Percentiles rank a stretch among this genome's conserved stretches.
These are phyloP conservation scores for Blumeria hordei DNA, from an alignment of 2,329 filamentous ascomycete species.

Conservation along the genomic window DNA sequence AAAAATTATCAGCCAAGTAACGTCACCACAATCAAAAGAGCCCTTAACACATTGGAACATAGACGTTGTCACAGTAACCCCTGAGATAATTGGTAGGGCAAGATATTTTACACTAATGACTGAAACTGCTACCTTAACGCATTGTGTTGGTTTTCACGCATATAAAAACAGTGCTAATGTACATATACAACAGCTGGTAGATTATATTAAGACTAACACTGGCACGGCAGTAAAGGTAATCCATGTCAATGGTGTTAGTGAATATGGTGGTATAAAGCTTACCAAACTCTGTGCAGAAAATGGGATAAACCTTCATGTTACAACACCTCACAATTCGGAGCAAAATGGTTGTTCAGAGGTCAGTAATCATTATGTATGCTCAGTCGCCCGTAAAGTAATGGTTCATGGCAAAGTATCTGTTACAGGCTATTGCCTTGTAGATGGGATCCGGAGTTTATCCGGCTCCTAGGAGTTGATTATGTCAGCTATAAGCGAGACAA, in stretches of 20 bases:
- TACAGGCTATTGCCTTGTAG: no score
- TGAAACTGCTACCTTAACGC: neutral
- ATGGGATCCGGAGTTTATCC: no score
- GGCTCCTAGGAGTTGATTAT: no score
- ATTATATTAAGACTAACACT: neutral
- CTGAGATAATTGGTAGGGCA: neutral
- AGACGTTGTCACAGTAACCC: no score
- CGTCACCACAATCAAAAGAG: neutral
- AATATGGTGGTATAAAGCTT: neutral
- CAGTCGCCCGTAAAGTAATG: no score
- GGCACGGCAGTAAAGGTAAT: neutral
- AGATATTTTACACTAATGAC: neutral
- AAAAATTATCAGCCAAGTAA: neutral
- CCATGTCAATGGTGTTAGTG: neutral
- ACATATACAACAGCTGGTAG: neutral
- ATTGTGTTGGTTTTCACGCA: neutral
- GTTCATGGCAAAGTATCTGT: no score
- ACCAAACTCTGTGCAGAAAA: neutral
- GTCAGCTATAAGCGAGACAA: no score
- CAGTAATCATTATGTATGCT: no score
- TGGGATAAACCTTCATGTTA: neutral
- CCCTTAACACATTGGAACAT: no score
- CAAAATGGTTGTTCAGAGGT: no score
- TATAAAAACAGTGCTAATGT: neutral
- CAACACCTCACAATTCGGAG: no score